Conservation (phyloP, 2,329 filamentous ascomycete genomes). For the Proliferodiscus dingleyae region DNA sequence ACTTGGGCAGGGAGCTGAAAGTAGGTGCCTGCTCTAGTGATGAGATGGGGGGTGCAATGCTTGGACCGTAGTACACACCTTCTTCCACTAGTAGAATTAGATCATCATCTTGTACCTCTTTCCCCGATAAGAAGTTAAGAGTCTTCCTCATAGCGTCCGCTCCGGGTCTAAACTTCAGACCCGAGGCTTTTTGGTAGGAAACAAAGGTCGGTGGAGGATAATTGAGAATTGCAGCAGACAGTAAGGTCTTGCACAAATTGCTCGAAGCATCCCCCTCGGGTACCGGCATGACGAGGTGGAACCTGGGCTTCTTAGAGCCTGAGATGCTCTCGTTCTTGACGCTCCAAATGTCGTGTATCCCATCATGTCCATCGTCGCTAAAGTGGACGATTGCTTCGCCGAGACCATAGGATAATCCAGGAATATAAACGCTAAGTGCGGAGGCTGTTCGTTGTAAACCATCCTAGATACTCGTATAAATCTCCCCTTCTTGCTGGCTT, state of each 20-base stretch:
- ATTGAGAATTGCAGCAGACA: slow-evolving; percentile 53
- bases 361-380: background rate
- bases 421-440: slow-evolving; percentile 12
- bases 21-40: slow-evolving; percentile 36
- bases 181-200: slow-evolving; percentile 31
- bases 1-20: slow-evolving; percentile 55
- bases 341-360: slow-evolving; percentile 10
- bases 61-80: slow-evolving; percentile 4
- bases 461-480: slow-evolving; percentile 2
- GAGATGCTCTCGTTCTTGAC: slow-evolving; percentile 3
- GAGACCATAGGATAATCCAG: slow-evolving; percentile 5
- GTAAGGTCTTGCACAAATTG: slow-evolving; percentile 51
- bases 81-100: slow-evolving; percentile 50
- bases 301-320: slow-evolving; percentile 29
- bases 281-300: slow-evolving; percentile 47
- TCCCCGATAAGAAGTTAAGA: slow-evolving; percentile 41
- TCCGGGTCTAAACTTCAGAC: slow-evolving; percentile 1
- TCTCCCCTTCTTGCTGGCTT: background rate
- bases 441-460: slow-evolving; percentile 13
- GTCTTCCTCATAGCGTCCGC: slow-evolving; percentile 12
- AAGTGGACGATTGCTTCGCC: slow-evolving; percentile 11
- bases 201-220: slow-evolving; percentile 54
- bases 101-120: slow-evolving; percentile 47
- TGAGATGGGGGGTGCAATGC: background rate
- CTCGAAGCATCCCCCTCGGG: slow-evolving; percentile 39